These are phyloP conservation scores for Nymphaea thermarum DNA, from an alignment of 164 flowering plant genomes.

Conservation along the genomic window DNA sequence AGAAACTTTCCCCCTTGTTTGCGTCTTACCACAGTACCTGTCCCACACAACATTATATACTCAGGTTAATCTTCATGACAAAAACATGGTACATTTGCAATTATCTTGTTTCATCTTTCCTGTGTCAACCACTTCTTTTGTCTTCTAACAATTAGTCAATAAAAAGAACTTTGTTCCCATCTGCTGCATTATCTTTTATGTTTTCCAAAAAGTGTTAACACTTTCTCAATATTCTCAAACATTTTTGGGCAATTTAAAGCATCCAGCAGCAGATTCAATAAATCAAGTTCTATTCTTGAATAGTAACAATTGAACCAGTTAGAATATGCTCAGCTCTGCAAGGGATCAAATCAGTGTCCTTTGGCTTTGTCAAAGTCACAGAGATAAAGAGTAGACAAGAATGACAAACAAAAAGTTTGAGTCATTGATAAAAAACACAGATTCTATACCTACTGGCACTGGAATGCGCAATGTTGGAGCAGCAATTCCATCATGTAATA, in stretches of 20 bases:
- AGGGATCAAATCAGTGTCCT: no score
- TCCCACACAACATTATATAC: background rate
- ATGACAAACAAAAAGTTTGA: background rate
- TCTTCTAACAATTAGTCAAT: background rate
- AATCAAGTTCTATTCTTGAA: no score
- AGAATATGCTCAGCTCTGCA: no score
- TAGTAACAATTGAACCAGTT: no score
- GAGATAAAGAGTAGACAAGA: no score
- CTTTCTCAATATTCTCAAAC: background rate
- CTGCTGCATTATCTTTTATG: background rate
- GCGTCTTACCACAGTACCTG: conserved; percentile 85
- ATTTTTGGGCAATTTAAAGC: background rate
- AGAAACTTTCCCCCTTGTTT: conserved; percentile 67
- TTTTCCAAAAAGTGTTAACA: background rate
- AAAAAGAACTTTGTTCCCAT: background rate
- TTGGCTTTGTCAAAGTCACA: no score
- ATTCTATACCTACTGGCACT: conserved; percentile 83
- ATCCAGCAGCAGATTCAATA: no score
- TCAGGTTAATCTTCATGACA: background rate
- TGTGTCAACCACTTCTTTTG: background rate
- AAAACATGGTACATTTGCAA: no score
- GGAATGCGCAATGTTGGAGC: conserved; percentile 83
- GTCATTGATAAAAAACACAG: background rate
- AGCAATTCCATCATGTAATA: conserved; percentile 51
- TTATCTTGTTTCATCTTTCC: no score